Conservation (phyloP, 2,329 filamentous ascomycete species). For the Venturia nashicola region DNA sequence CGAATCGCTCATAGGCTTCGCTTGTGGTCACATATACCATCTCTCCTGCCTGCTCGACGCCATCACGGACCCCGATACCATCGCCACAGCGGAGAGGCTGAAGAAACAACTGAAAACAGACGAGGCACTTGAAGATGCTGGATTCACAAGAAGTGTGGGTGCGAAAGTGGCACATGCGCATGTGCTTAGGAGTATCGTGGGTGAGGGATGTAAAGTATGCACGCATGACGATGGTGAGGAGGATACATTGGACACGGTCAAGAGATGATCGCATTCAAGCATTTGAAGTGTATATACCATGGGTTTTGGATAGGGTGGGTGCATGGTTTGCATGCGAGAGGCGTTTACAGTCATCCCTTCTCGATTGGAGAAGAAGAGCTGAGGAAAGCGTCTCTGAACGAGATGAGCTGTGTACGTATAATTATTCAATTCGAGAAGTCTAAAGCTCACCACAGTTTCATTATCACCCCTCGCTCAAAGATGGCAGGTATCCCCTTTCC, state of each 20-base stretch:
- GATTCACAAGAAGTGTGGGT: conserved; percentile 54
- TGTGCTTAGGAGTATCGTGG: conserved; percentile 58
- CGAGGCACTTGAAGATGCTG: conserved; percentile 30
- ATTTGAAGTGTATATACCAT: background rate
- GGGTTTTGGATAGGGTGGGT: background rate
- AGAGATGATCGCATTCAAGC: background rate
- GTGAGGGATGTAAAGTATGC: conserved; percentile 53
- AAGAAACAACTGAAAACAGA: conserved; percentile 26
- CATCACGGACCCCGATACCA: conserved; percentile 30
- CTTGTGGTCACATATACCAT: conserved; percentile 74
- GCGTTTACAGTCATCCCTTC: background rate
- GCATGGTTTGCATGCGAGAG: background rate
- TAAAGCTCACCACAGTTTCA: no score
- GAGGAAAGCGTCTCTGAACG: background rate
- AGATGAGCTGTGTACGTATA: background rate
- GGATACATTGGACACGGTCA: background rate
- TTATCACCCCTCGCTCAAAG: no score
- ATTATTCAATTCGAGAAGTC: background rate
- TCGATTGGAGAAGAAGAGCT: background rate
- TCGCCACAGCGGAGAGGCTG: conserved; percentile 28
- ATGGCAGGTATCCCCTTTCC: background rate
- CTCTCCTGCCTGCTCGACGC: conserved; percentile 53
- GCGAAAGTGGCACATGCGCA: conserved; percentile 81
- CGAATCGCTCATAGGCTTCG: conserved; percentile 67
- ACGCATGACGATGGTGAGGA: conserved; percentile 8